Evolutionary conservation across 805 yeast species (phyloP), one percentile per base, ranked within the genome.

Genomic region (Kodamaea neixiangensis): DNA sequence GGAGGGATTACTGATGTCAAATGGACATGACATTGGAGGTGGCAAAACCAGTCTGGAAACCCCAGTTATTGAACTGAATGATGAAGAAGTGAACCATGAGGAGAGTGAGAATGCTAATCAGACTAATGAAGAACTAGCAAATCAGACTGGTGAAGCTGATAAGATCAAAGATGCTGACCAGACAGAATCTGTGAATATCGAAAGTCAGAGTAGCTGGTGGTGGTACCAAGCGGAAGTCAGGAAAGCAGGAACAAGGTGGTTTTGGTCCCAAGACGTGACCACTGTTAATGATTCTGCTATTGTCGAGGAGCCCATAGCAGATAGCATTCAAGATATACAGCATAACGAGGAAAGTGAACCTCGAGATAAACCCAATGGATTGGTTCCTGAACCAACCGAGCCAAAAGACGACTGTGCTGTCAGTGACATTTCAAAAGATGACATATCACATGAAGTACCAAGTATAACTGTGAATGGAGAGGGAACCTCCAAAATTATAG

Each of bases 221-320:
- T 37, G 41, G 41, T 17, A 17, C n/a, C 41, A 37, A 17, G n/a
- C 41, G 15, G 41, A 34, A 14, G 9, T 14, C 14, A 39, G 9
- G 29, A 41, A 41, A 41, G 20, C 17, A 20, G 44, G 33, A 13
- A 3, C 44, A 41, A 41, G 19, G 33, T 41, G 34, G 44, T 25
- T 25, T 41, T 41, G 34, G 44, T 25, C 44, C 3, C 31, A 22
- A 20, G 44, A 41, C 18, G 44, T 5, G 11, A 25, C 31, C 5
- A 25, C 31, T 5, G 31, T 7, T 13, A 17, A 9, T 21, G 31
- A 9, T 10, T 14, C 21, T 37, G 21, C 41, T 10, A 17, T 37
- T 17, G 20, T 37, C n/a, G 21, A 37, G 3, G 21, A 11, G 7
- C 13, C n/a, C 4, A 17, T 10, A 15, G 18, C 7, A 3, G 38